Evolutionary conservation across 495 filamentous ascomycete genomes (phyloP).

Genomic region (Friedmanniomyces endolithicus): DNA sequence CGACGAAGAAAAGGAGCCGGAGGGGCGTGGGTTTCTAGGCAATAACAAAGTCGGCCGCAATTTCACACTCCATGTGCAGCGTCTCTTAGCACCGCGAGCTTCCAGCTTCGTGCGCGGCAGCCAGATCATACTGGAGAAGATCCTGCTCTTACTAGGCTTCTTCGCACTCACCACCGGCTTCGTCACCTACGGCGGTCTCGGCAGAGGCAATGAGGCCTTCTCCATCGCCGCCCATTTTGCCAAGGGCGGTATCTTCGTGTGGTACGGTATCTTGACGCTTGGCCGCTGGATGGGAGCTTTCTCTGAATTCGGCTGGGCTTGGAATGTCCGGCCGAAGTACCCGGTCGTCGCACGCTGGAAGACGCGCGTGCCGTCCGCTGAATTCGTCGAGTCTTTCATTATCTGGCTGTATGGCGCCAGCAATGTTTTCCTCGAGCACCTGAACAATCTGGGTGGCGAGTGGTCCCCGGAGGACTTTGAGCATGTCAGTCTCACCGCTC

Average conservation of each 20-base stretch:
- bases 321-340: constrained; percentile 69
- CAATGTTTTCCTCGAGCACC: constrained; percentile 89
- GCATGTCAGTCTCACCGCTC: constrained; percentile 80
- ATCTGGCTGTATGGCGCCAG: constrained; percentile 81
- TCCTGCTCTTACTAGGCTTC: constrained; percentile 55
- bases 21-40: constrained; percentile 36
- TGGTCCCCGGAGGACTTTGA: constrained; percentile 78
- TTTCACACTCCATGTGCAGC: constrained; percentile 34
- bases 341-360: constrained; percentile 46
- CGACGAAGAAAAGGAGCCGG: constrained; percentile 31
- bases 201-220: constrained; percentile 53
- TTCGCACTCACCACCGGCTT: constrained; percentile 49
- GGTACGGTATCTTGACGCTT: constrained; percentile 79
- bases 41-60: constrained; percentile 38
- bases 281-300: constrained; percentile 87
- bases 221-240: constrained; percentile 87
- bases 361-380: constrained; percentile 59
- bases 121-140: constrained; percentile 49
- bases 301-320: constrained; percentile 86
- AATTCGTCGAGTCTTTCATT: constrained; percentile 76
- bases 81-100: constrained; percentile 48
- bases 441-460: constrained; percentile 52
- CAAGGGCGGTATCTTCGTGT: constrained; percentile 95
- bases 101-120: constrained; percentile 44
- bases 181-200: constrained; percentile 58